Conservation (phyloP, 1,284 basidiomycete genomes). For the Sanghuangporus baumii region DNA sequence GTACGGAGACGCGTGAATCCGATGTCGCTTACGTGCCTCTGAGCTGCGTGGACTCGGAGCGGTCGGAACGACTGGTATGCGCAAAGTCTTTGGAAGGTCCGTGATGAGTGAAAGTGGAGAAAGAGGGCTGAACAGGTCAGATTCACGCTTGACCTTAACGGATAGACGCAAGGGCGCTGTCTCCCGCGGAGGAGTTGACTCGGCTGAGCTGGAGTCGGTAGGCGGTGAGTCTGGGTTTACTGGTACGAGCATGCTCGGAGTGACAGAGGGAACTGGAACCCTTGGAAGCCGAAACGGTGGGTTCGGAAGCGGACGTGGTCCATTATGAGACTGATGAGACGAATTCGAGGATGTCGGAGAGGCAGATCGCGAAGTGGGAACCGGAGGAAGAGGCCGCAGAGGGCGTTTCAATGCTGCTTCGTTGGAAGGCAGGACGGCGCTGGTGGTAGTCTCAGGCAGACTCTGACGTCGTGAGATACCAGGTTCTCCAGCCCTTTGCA, state of each 20-base stretch:
- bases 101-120: conserved; percentile 6
- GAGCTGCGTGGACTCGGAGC: background rate
- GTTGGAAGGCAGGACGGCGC: background rate
- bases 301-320: background rate
- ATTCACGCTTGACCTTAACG: background rate
- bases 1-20: conserved; percentile 14
- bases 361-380: conserved; percentile 6
- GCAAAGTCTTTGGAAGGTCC: background rate
- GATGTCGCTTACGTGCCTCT: background rate
- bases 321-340: background rate
- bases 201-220: background rate
- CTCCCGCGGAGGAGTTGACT: background rate
- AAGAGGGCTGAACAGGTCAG: background rate
- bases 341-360: conserved; percentile 4
- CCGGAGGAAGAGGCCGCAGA: conserved; percentile 8
- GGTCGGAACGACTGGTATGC: background rate
- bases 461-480: background rate
- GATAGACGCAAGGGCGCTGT: background rate
- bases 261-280: background rate
- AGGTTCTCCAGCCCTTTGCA: background rate
- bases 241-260: background rate
- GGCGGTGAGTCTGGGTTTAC: background rate
- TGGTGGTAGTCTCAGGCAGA: background rate
- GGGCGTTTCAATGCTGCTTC: background rate
- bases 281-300: background rate